Conservation (phyloP, 2,329 filamentous ascomycete species). For the Davidsoniella eucalypti region DNA sequence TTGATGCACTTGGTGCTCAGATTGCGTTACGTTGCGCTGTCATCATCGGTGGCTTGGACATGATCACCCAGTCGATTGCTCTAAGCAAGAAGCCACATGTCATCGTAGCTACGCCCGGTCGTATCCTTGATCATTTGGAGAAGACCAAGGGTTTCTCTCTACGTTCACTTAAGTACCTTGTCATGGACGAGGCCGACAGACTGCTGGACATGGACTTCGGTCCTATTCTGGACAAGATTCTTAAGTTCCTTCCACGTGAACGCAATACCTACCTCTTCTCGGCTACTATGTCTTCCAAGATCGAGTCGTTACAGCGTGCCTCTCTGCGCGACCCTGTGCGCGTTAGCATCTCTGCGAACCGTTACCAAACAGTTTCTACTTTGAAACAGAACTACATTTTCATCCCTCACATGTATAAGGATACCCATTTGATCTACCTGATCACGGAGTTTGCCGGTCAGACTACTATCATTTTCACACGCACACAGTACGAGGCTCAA, state of each 20-base stretch:
- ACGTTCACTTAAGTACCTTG: conserved; percentile 65
- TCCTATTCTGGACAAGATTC: conserved; percentile 78
- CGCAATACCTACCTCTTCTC: conserved; percentile 78
- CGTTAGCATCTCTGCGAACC: conserved; percentile 65
- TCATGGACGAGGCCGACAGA: conserved; percentile 89
- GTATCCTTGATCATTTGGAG: conserved; percentile 80
- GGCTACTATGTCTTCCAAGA: conserved; percentile 84
- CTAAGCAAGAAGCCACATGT: conserved; percentile 94
- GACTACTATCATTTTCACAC: conserved; percentile 74
- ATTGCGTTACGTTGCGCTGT: conserved; percentile 79
- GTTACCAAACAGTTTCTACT: conserved; percentile 83
- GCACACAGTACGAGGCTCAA: conserved; percentile 84
- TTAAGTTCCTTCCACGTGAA: conserved; percentile 70
- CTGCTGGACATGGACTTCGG: conserved; percentile 90
- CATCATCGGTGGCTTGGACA: conserved; percentile 87
- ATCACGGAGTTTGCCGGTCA: conserved; percentile 79
- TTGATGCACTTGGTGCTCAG: conserved; percentile 71
- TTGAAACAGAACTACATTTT: conserved; percentile 77
- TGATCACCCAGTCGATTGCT: conserved; percentile 80
- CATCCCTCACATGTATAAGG: conserved; percentile 73
- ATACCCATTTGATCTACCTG: conserved; percentile 74
- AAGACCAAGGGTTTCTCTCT: conserved; percentile 94
- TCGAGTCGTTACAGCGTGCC: conserved; percentile 82
- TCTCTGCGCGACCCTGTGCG: conserved; percentile 70
- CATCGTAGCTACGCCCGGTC: conserved; percentile 78